Conservation (phyloP, 2,329 filamentous ascomycete genomes). For the Arthrobotrys sphaeroides region DNA sequence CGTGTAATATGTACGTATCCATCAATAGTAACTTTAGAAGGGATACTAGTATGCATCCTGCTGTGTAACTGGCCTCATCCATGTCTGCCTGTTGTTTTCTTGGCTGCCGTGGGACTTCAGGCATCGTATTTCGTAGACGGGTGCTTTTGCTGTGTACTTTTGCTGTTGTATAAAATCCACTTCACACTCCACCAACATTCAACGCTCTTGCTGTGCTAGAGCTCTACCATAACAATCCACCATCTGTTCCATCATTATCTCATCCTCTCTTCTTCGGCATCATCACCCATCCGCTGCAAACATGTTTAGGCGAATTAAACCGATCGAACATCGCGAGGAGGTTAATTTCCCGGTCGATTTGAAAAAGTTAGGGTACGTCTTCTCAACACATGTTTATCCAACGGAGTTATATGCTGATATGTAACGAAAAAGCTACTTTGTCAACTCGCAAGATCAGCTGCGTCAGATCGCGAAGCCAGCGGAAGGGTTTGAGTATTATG, state of each 20-base stretch:
- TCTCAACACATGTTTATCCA: constrained; percentile 9
- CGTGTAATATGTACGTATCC: constrained; percentile 3
- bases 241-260: not conserved
- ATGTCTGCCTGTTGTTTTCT: not conserved
- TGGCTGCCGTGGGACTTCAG: constrained; percentile 14
- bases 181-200: not conserved
- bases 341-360: constrained; percentile 73
- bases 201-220: too few relatives aligned
- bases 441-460: constrained; percentile 79
- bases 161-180: not conserved
- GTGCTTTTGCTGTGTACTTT: constrained; percentile 8
- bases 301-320: constrained; percentile 76
- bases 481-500: constrained; percentile 77
- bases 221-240: too few relatives aligned
- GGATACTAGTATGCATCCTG: constrained; percentile 6
- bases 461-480: constrained; percentile 74
- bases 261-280: not conserved
- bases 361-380: constrained; percentile 74
- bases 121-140: constrained; percentile 14
- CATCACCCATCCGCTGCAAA: constrained; percentile 54
- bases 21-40: constrained; percentile 17
- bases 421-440: constrained; percentile 72
- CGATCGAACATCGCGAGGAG: constrained; percentile 76
- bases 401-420: not conserved
- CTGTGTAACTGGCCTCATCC: constrained; percentile 20